Conservation (phyloP, 495 filamentous ascomycete genomes). For the Penicillium salamii region DNA sequence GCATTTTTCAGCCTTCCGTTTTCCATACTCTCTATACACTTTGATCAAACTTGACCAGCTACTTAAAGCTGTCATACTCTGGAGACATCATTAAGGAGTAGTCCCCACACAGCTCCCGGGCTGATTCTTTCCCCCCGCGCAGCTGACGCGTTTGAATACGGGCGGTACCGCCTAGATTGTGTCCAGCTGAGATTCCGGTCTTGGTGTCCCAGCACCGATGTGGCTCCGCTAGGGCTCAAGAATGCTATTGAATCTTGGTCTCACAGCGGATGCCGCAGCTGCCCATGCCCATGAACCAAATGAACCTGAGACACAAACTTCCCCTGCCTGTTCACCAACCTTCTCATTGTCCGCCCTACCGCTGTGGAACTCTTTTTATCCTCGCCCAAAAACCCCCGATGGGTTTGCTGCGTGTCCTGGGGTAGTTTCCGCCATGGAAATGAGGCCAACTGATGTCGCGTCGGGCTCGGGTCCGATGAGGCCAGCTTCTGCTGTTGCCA, state of each 20-base stretch:
- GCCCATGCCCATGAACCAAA: slow-evolving; percentile 56
- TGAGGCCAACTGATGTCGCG: slow-evolving; percentile 21
- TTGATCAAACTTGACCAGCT: too few relatives aligned
- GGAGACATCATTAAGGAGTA: too few relatives aligned
- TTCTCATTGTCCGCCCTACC: slow-evolving; percentile 44
- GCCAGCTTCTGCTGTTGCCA: slow-evolving; percentile 13
- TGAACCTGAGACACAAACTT: slow-evolving; percentile 34
- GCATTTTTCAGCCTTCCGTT: slow-evolving; percentile 6
- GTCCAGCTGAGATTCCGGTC: slow-evolving; percentile 1
- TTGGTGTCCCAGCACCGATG: slow-evolving; percentile 10
- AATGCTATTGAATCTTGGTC: slow-evolving; percentile 49
- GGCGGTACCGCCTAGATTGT: slow-evolving; percentile 1
- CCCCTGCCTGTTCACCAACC: slow-evolving; percentile 35
- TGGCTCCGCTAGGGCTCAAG: slow-evolving; percentile 27
- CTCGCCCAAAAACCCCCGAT: slow-evolving; percentile 17
- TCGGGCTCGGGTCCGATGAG: slow-evolving; percentile 23
- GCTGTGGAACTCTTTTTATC: slow-evolving; percentile 26
- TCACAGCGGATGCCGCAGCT: slow-evolving; percentile 53
- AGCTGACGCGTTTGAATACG: slow-evolving; percentile 15
- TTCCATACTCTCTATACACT: background rate
- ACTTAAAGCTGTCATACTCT: too few relatives aligned
- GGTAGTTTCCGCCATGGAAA: slow-evolving; percentile 26
- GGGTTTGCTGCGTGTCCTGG: slow-evolving; percentile 10
- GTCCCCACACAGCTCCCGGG: slow-evolving; percentile 1
- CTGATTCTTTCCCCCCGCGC: slow-evolving; percentile 11